These are phyloP conservation scores for Tuber magnatum DNA, from an alignment of 495 filamentous ascomycete genomes.

Conservation along the genomic window DNA sequence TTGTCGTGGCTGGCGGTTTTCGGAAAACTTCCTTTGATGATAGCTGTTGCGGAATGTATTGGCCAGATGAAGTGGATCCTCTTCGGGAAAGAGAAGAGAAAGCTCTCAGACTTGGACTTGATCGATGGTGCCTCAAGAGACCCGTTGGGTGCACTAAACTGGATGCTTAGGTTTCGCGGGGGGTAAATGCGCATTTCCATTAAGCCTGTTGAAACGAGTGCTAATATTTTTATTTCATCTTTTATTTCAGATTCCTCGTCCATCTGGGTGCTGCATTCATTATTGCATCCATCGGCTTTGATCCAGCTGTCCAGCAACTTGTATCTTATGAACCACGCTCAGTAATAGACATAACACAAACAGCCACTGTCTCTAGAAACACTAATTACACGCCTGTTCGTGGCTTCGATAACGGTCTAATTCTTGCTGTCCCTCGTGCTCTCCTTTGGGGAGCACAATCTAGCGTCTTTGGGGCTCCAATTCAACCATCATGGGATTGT, in stretches of 20 bases:
- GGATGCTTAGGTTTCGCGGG: conserved; percentile 29
- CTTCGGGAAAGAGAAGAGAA: conserved; percentile 18
- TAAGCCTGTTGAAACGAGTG: neutral
- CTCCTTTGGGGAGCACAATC: conserved; percentile 27
- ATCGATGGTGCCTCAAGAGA: conserved; percentile 28
- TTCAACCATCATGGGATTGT: conserved; percentile 17
- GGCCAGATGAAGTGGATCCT: conserved; percentile 31
- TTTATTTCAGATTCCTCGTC: conserved; percentile 21
- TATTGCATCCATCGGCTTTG: conserved; percentile 30
- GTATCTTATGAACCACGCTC: conserved; percentile 12
- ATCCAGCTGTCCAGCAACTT: conserved; percentile 33
- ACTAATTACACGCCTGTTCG: conserved; percentile 22
- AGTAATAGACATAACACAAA: conserved; percentile 10
- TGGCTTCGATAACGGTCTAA: conserved; percentile 26
- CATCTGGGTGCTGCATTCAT: conserved; percentile 34
- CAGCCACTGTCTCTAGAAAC: conserved; percentile 18
- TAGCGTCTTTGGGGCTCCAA: conserved; percentile 13
- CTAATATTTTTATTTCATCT: neutral
- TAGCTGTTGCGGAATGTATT: conserved; percentile 25
- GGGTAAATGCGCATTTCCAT: conserved; percentile 12
- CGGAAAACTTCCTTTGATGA: conserved; percentile 19
- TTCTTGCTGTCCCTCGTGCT: conserved; percentile 30
- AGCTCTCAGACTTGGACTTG: conserved; percentile 28
- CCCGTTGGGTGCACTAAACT: conserved; percentile 26
- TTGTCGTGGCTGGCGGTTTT: conserved; percentile 27